A percentile compares a stretch with the other conserved stretches of the same genome.
These are phyloP conservation scores for Aspergillus bombycis DNA, from an alignment of 2,329 filamentous ascomycete genomes.

Conservation along the genomic window DNA sequence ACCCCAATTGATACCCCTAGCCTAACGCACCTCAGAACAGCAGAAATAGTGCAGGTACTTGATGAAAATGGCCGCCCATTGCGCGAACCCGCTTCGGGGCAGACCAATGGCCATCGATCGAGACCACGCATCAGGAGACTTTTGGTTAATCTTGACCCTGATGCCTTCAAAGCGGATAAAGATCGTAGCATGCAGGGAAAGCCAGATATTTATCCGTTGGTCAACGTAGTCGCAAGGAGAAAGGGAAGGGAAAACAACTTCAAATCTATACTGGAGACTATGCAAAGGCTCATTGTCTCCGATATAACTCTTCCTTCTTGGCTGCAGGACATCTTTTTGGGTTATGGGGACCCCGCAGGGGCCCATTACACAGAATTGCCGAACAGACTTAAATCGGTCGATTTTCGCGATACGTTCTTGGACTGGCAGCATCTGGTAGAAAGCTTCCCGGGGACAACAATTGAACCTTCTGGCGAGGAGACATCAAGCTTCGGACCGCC, in stretches of 20 bases:
- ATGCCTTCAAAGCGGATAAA: constrained; percentile 76
- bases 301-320: constrained; percentile 85
- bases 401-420: constrained; percentile 92
- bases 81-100: constrained; percentile 58
- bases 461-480: constrained; percentile 75
- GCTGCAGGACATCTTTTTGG: constrained; percentile 97
- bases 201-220: constrained; percentile 75
- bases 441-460: constrained; percentile 81
- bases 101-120: constrained; percentile 64
- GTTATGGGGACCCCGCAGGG: constrained; percentile 88
- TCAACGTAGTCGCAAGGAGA: constrained; percentile 85
- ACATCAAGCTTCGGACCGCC: constrained; percentile 80
- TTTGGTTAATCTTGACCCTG: constrained; percentile 78
- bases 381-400: constrained; percentile 75
- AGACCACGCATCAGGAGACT: constrained; percentile 68
- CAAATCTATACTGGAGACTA: constrained; percentile 87
- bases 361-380: constrained; percentile 83
- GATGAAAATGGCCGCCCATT: constrained; percentile 81
- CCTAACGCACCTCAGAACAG: constrained; percentile 73
- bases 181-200: constrained; percentile 68
- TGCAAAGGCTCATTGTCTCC: constrained; percentile 80
- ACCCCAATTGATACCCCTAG: constrained; percentile 61
- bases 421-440: constrained; percentile 94
- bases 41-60: constrained; percentile 81
- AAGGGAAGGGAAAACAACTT: constrained; percentile 95